Percentiles rank a stretch among this genome's conserved stretches.
Conservation (phyloP, 2,329 filamentous ascomycete genomes). For the Stemphylium vesicarium region DNA sequence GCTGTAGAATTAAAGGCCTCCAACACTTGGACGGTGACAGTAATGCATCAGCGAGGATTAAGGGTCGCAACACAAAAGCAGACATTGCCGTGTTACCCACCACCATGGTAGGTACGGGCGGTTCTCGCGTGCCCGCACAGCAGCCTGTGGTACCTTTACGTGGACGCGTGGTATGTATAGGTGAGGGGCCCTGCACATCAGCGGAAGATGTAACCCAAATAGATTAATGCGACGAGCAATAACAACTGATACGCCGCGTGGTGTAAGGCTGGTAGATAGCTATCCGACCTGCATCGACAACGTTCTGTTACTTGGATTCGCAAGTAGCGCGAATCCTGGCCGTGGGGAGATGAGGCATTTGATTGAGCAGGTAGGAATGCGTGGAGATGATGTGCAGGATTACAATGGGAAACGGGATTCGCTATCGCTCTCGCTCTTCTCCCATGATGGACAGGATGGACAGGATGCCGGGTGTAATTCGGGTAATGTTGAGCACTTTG, state of each 20-base stretch:
- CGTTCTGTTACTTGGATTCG: slow-evolving; percentile 34
- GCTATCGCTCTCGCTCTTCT: neutral
- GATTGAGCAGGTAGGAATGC: slow-evolving; percentile 11
- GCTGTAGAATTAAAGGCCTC: neutral
- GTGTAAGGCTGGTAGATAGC: slow-evolving; percentile 26
- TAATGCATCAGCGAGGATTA: neutral
- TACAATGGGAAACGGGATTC: neutral
- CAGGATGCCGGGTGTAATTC: neutral
- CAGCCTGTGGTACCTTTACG: slow-evolving; percentile 1
- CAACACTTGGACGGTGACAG: neutral
- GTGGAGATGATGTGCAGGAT: slow-evolving; percentile 4
- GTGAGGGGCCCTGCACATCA: slow-evolving; percentile 29
- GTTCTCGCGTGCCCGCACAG: slow-evolving; percentile 4
- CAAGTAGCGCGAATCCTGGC: slow-evolving; percentile 31
- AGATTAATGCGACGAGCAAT: slow-evolving; percentile 37
- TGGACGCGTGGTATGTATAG: slow-evolving; percentile 10
- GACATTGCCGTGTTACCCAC: neutral
- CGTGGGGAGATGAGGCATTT: slow-evolving; percentile 23
- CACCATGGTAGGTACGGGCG: neutral
- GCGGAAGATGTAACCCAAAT: slow-evolving; percentile 42
- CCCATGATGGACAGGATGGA: too few relatives aligned
- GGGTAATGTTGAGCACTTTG: neutral
- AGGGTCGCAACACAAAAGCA: neutral
- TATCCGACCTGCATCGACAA: slow-evolving; percentile 29
- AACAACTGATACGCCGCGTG: slow-evolving; percentile 28